phyloP scores from a whole-genome alignment of 768 basidiomycete species.

The Podaxis mareebaensis region DNA sequence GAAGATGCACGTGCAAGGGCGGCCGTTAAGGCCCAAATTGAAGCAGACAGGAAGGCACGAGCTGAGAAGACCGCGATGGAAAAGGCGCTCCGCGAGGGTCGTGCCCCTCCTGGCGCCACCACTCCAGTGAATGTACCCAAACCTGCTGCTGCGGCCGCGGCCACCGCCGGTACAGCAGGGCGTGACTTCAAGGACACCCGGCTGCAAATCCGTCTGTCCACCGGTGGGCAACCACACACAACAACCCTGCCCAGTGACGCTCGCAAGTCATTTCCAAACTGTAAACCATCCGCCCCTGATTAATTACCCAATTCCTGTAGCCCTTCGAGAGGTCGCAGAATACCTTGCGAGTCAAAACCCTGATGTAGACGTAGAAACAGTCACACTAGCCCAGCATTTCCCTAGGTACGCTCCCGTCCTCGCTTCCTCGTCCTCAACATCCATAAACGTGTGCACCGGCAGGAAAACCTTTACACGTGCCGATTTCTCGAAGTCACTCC shows the following conservation, averaged over 20 bases:
- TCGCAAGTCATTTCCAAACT: constrained; percentile 46
- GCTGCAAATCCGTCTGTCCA: constrained; percentile 85
- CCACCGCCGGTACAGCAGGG: constrained; percentile 49
- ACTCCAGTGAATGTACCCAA: constrained; percentile 30
- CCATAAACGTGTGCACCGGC: neutral
- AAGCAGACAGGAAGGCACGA: constrained; percentile 77
- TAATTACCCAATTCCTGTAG: constrained; percentile 36
- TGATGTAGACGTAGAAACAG: constrained; percentile 71
- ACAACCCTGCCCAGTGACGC: constrained; percentile 80
- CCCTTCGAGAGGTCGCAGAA: constrained; percentile 84
- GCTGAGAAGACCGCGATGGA: constrained; percentile 88
- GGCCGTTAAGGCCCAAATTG: constrained; percentile 91
- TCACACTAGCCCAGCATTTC: constrained; percentile 79
- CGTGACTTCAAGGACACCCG: constrained; percentile 87
- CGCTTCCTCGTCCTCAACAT: neutral
- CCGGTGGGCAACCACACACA: constrained; percentile 78
- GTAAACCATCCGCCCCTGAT: neutral
- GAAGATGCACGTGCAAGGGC: constrained; percentile 86
- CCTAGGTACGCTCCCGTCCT: constrained; percentile 58
- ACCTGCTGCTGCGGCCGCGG: constrained; percentile 31
- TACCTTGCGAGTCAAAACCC: constrained; percentile 77
- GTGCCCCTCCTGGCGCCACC: constrained; percentile 30
- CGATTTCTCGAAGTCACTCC: constrained; percentile 80
- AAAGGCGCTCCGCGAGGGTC: constrained; percentile 88
- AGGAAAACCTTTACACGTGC: constrained; percentile 76